Conservation (phyloP, 257 asterid species). For the Solanum chilense region DNA sequence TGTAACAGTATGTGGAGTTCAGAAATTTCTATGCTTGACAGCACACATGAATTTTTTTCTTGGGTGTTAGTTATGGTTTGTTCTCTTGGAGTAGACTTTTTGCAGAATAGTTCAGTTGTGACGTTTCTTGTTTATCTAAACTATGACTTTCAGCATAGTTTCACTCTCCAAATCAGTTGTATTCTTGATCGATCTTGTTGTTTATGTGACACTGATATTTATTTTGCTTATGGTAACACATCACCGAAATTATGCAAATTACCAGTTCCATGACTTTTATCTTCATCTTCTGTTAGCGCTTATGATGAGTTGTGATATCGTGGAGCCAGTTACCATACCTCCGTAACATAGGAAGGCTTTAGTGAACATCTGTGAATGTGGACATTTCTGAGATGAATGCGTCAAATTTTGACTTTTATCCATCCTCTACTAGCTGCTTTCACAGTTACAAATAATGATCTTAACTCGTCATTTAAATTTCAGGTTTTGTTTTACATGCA, state of each 20-base stretch:
- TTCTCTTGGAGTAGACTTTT: not conserved
- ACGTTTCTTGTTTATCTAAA: not conserved
- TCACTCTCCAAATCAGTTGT: not conserved
- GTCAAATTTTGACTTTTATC: not conserved
- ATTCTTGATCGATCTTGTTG: not conserved
- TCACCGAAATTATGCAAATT: not conserved
- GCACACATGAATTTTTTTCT: not conserved
- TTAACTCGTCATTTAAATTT: slow-evolving; percentile 16
- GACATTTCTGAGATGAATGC: not conserved
- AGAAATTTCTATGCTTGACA: not conserved
- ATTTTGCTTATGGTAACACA: not conserved
- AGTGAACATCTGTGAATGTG: not conserved
- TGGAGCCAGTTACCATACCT: not conserved
- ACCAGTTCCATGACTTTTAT: not conserved
- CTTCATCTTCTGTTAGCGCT: not conserved
- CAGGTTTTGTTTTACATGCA: slow-evolving; percentile 99
- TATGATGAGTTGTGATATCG: not conserved
- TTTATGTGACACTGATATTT: not conserved
- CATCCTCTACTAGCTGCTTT: not conserved
- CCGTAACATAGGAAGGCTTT: not conserved
- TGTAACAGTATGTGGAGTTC: not conserved
- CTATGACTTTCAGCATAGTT: not conserved
- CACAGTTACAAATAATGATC: slow-evolving; percentile 7
- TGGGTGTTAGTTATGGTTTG: not conserved
- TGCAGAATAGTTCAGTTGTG: not conserved